Conservation (phyloP, 352 stramenopile species). For the Globisporangium sylvaticum region DNA sequence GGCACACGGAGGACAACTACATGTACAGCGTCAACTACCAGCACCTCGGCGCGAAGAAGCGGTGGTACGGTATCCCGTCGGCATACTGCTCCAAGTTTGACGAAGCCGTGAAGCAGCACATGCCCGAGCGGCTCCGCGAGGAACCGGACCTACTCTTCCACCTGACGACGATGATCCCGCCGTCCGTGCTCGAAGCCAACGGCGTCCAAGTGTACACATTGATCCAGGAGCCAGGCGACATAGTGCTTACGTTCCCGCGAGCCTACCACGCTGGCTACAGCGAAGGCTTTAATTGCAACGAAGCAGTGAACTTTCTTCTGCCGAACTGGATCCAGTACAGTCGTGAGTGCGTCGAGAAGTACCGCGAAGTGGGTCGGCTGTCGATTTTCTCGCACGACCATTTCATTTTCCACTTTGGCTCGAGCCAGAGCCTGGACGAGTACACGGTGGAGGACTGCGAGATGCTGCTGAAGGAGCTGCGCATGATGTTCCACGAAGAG, state of each 20-base stretch:
- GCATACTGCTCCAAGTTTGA: constrained; percentile 56
- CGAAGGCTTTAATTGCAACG: constrained; percentile 93
- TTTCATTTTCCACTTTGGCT: constrained; percentile 77
- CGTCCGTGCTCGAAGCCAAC: constrained; percentile 35
- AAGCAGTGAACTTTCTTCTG: constrained; percentile 86
- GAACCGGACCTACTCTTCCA: constrained; percentile 67
- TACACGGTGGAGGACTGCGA: constrained; percentile 58
- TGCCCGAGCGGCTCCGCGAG: constrained; percentile 60
- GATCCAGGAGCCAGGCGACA: constrained; percentile 90
- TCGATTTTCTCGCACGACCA: constrained; percentile 83
- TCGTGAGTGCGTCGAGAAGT: constrained; percentile 63
- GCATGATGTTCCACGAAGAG: constrained; percentile 69
- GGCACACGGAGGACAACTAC: constrained; percentile 99
- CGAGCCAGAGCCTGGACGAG: constrained; percentile 58
- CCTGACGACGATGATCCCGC: constrained; percentile 71
- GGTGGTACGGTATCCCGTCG: constrained; percentile 91
- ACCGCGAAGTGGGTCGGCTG: constrained; percentile 49
- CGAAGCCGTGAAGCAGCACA: constrained; percentile 33
- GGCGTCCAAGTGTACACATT: constrained; percentile 63
- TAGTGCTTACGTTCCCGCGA: constrained; percentile 96
- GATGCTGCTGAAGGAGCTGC: constrained; percentile 61
- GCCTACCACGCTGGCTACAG: constrained; percentile 97
- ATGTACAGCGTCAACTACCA: constrained; percentile 99
- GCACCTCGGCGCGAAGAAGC: constrained; percentile 94
- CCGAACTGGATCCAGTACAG: constrained; percentile 85